phyloP scores from a whole-genome alignment of 2,329 filamentous ascomycete species.

The Pseudopithomyces maydicus region DNA sequence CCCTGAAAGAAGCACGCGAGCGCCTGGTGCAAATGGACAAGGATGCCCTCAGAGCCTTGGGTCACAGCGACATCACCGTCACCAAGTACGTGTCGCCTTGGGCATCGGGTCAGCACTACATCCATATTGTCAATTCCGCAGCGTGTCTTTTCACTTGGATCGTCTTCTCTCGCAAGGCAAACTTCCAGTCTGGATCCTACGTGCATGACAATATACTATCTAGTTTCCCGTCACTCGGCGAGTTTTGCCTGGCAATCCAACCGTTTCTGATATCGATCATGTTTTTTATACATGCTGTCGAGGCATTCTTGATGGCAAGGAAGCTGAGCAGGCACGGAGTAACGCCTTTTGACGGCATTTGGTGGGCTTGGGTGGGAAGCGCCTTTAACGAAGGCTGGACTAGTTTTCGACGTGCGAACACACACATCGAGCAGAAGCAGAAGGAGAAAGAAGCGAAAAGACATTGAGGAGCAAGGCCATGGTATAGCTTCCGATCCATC shows the following conservation, averaged over 20 bases:
- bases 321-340: conserved; percentile 60
- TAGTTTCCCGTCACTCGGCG: conserved; percentile 60
- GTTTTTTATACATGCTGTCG: conserved; percentile 67
- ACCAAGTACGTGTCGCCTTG: conserved; percentile 58
- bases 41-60: conserved; percentile 63
- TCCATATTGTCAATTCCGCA: conserved; percentile 60
- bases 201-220: conserved; percentile 51
- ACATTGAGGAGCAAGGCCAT: conserved; percentile 22
- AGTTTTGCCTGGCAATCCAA: conserved; percentile 64
- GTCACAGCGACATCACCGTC: conserved; percentile 62
- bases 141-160: conserved; percentile 44
- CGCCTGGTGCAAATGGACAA: conserved; percentile 76
- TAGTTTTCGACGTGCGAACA: conserved; percentile 48
- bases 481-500: too few species aligned
- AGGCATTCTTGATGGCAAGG: conserved; percentile 59
- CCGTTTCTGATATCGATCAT: conserved; percentile 64
- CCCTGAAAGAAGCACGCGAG: conserved; percentile 69
- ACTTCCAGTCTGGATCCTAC: conserved; percentile 41
- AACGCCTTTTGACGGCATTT: conserved; percentile 52
- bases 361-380: conserved; percentile 60
- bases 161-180: conserved; percentile 31
- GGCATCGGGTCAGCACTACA: conserved; percentile 39
- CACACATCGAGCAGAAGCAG: conserved; percentile 29
- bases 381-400: conserved; percentile 60
- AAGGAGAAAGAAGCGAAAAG: conserved; percentile 41